Conservation (phyloP, 73 alveolate genomes). For the Urostyla sp. region DNA sequence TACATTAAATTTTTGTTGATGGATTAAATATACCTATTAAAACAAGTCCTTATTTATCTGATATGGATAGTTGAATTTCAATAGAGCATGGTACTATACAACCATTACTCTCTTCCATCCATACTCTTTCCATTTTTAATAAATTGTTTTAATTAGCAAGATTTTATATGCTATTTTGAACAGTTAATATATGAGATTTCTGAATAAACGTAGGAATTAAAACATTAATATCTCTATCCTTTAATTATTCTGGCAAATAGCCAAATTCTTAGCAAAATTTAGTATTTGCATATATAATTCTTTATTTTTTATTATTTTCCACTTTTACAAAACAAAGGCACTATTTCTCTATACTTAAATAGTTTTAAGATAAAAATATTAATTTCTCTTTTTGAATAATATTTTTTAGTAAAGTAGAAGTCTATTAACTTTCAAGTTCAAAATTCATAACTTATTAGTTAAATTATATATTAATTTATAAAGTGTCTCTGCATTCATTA, state of each 20-base stretch:
- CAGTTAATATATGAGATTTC: slow-evolving; percentile 1
- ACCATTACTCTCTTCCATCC: slow-evolving; percentile 1
- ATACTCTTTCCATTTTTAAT: slow-evolving; percentile 6
- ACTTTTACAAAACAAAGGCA: slow-evolving; percentile 1
- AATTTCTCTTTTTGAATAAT: background rate
- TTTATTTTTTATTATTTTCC: background rate
- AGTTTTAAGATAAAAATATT: background rate
- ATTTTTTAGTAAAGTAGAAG: background rate
- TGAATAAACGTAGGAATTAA: slow-evolving; percentile 6
- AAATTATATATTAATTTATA: background rate
- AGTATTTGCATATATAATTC: background rate
- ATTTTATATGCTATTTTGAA: background rate
- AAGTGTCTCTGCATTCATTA: slow-evolving; percentile 11
- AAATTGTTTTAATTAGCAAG: background rate
- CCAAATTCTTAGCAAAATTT: background rate
- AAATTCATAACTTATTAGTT: slow-evolving; percentile 34
- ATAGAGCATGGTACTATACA: slow-evolving; percentile 14
- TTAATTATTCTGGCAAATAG: background rate
- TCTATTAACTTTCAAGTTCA: slow-evolving; percentile 26
- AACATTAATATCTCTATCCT: background rate
- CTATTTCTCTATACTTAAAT: background rate
- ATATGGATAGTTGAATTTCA: slow-evolving; percentile 12
- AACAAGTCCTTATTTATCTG: slow-evolving; percentile 7
- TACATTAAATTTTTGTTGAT: background rate
- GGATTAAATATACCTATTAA: slow-evolving; percentile 2